Conservation (phyloP, 1,284 basidiomycete genomes). For the Wallemia hederae region DNA sequence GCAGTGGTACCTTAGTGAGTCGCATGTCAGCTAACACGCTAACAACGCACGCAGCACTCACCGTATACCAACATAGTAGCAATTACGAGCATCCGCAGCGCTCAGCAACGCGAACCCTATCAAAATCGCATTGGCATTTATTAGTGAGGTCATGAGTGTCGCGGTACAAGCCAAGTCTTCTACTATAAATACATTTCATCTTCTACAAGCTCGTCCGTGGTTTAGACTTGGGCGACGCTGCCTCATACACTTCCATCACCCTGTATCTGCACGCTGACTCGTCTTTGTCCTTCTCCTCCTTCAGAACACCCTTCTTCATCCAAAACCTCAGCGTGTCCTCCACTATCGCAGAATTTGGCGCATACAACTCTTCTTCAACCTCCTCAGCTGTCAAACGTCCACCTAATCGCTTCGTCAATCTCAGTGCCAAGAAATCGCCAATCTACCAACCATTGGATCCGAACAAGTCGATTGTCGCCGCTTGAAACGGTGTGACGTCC, state of each 20-base stretch:
- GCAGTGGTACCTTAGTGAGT: not conserved
- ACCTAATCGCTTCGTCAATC: not conserved
- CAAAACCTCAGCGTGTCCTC: conserved; percentile 50
- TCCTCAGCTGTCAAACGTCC: conserved; percentile 31
- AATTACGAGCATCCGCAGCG: not conserved
- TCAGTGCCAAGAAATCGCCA: not conserved
- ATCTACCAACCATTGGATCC: conserved; percentile 28
- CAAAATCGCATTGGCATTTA: not conserved
- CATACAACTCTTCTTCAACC: conserved; percentile 30
- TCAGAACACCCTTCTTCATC: conserved; percentile 50
- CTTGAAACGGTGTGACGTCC: conserved; percentile 58
- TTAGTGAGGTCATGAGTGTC: not conserved
- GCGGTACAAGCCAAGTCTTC: not conserved
- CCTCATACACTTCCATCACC: not conserved
- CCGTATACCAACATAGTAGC: not conserved
- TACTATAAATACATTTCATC: not conserved
- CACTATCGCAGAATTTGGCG: conserved; percentile 30
- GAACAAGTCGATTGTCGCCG: conserved; percentile 63
- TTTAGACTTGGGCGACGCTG: not conserved
- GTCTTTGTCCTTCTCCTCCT: conserved; percentile 22
- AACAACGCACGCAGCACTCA: too few species aligned
- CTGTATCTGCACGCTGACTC: not conserved
- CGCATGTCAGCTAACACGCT: too few species aligned
- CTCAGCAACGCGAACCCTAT: not conserved
- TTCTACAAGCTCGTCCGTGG: not conserved